A percentile compares a stretch with the other conserved stretches of the same genome.
These are phyloP conservation scores for Citrus sp. DNA, from an alignment of 345 rosid genomes.

Conservation along the genomic window DNA sequence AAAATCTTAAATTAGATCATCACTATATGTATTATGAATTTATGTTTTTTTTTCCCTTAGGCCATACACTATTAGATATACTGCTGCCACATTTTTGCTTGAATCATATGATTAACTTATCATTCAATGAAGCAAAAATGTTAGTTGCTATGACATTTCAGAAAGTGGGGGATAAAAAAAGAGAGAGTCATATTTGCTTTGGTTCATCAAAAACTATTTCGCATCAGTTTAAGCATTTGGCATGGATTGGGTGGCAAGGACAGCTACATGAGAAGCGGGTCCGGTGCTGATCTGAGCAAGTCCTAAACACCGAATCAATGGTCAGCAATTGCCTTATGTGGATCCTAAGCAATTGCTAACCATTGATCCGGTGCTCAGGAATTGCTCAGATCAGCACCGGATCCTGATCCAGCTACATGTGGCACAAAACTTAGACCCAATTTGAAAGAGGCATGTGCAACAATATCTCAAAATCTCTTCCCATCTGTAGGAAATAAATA, in stretches of 20 bases:
- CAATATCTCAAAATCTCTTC: not conserved
- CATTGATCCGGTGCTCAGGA: too few relatives aligned
- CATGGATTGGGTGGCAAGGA: not conserved
- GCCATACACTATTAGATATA: not conserved
- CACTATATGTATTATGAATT: too few relatives aligned
- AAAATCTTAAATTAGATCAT: too few relatives aligned
- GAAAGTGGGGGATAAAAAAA: not conserved
- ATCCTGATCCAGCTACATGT: not conserved
- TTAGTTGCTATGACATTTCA: not conserved
- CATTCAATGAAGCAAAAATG: not conserved
- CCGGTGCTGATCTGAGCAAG: too few relatives aligned
- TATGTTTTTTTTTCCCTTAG: not conserved
- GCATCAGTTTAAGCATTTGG: not conserved
- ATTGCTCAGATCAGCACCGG: too few relatives aligned
- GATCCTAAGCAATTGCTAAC: rapidly evolving
- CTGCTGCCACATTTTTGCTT: not conserved
- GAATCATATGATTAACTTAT: not conserved
- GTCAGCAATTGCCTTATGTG: too few relatives aligned
- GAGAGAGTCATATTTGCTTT: not conserved
- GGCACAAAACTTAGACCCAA: not conserved
- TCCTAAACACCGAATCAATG: too few relatives aligned
- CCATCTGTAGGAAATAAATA: not conserved
- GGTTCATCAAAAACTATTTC: not conserved
- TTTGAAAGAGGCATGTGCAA: not conserved
- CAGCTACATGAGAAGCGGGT: not conserved